These are phyloP conservation scores for Backusella westeae DNA, from an alignment of 192 early-diverging fungal species.

Conservation along the genomic window DNA sequence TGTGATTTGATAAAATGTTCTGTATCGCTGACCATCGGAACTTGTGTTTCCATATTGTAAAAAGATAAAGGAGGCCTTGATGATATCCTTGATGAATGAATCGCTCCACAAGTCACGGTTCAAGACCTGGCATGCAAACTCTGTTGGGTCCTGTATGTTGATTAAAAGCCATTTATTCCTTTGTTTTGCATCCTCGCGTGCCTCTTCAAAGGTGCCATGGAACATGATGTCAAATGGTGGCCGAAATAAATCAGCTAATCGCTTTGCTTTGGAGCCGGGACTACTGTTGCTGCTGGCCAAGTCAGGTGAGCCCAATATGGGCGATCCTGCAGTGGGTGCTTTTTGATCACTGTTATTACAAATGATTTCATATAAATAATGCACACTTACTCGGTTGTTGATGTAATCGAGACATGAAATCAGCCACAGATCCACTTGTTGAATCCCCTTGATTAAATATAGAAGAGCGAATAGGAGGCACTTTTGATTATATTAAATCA, in stretches of 20 bases:
- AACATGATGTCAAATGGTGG: slow-evolving; percentile 90
- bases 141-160: slow-evolving; percentile 79
- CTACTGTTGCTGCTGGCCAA: background rate
- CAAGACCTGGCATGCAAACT: slow-evolving; percentile 85
- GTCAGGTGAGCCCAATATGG: background rate
- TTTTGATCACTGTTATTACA: background rate
- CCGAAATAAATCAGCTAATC: slow-evolving; percentile 78
- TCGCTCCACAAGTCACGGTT: slow-evolving; percentile 96
- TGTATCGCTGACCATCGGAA: slow-evolving; percentile 69
- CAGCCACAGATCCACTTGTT: slow-evolving; percentile 42
- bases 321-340: background rate
- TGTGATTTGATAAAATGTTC: slow-evolving; percentile 68
- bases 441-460: slow-evolving; percentile 49
- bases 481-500: background rate
- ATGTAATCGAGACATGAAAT: slow-evolving; percentile 48
- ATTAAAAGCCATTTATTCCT: slow-evolving; percentile 82
- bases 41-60: slow-evolving; percentile 68
- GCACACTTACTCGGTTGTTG: background rate
- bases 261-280: slow-evolving; percentile 42
- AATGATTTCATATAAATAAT: background rate
- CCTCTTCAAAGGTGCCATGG: slow-evolving; percentile 66
- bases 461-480: background rate
- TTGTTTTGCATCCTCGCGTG: slow-evolving; percentile 46
- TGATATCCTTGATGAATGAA: slow-evolving; percentile 66
- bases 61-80: slow-evolving; percentile 83